Conservation (phyloP, 225 moss, liverwort and hornwort genomes). For the Rhytidiadelphus loreus region DNA sequence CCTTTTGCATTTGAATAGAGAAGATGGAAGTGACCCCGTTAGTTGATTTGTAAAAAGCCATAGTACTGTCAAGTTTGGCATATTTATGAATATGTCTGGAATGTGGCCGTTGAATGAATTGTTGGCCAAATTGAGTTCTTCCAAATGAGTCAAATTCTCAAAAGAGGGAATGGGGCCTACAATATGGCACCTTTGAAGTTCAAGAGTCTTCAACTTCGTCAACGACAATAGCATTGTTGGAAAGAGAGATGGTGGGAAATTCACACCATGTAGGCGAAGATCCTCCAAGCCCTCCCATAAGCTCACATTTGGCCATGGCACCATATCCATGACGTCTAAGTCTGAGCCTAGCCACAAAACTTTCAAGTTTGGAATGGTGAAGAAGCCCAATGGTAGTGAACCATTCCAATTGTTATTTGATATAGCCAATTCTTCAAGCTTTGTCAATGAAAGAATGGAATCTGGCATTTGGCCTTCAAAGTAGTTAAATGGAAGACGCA, state of each 20-base stretch:
- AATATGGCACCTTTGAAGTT: not conserved
- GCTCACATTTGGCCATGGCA: not conserved
- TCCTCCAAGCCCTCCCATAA: not conserved
- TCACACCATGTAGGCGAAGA: not conserved
- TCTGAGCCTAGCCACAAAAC: not conserved
- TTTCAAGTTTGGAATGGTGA: not conserved
- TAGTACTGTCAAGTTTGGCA: not conserved
- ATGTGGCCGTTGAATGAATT: fast-evolving
- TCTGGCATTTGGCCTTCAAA: too few relatives aligned
- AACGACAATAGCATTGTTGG: fast-evolving
- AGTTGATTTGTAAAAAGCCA: not conserved
- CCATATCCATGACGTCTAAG: not conserved
- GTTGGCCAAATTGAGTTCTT: not conserved
- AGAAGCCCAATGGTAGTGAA: not conserved
- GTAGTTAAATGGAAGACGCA: too few relatives aligned
- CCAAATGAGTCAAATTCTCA: not conserved
- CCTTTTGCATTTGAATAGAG: fast-evolving
- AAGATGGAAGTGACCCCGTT: fast-evolving
- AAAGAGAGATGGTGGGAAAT: not conserved
- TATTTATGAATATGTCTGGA: not conserved
- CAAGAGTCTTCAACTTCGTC: not conserved
- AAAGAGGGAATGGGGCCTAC: not conserved
- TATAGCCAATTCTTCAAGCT: too few relatives aligned
- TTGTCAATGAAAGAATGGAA: too few relatives aligned
- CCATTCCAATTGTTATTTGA: not conserved